Percentiles rank a stretch among this genome's conserved stretches.
These are phyloP conservation scores for Globisporangium abappressorium DNA, from an alignment of 352 stramenopile species.

Conservation along the genomic window DNA sequence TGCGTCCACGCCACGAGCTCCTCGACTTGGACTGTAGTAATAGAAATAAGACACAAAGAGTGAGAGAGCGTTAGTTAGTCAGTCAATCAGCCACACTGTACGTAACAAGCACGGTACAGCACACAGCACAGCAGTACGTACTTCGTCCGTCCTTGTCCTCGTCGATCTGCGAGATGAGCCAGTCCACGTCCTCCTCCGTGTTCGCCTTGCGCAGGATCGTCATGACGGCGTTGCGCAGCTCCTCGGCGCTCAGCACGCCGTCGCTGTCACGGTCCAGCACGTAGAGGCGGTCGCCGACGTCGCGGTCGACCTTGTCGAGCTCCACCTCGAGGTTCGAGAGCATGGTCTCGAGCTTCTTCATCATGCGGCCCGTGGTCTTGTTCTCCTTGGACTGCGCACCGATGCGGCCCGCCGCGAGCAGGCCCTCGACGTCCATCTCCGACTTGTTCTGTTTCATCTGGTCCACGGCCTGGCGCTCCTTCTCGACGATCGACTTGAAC, in stretches of 20 bases:
- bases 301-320: conserved; percentile 92
- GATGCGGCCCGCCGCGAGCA: conserved; percentile 77
- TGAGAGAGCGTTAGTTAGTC: background rate
- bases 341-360: conserved; percentile 92
- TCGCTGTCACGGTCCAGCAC: conserved; percentile 97
- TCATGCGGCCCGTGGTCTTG: conserved; percentile 89
- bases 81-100: conserved; percentile 19
- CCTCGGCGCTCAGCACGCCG: conserved; percentile 93
- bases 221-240: conserved; percentile 94
- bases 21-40: conserved; percentile 82
- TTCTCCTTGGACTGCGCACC: conserved; percentile 79
- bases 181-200: conserved; percentile 94
- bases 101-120: background rate
- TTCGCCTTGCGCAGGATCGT: conserved; percentile 93
- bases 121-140: conserved; percentile 30
- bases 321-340: conserved; percentile 93
- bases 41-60: conserved; percentile 20
- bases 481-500: conserved; percentile 86
- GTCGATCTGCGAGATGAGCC: conserved; percentile 92
- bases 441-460: conserved; percentile 87
- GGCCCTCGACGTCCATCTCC: conserved; percentile 85
- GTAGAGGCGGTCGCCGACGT: conserved; percentile 97
- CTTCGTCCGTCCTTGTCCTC: conserved; percentile 88
- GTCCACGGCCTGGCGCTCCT: conserved; percentile 81
- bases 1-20: conserved; percentile 90